These are phyloP conservation scores for Epichloe brachyelytri DNA, from an alignment of 2,329 filamentous ascomycete species.

Conservation along the genomic window DNA sequence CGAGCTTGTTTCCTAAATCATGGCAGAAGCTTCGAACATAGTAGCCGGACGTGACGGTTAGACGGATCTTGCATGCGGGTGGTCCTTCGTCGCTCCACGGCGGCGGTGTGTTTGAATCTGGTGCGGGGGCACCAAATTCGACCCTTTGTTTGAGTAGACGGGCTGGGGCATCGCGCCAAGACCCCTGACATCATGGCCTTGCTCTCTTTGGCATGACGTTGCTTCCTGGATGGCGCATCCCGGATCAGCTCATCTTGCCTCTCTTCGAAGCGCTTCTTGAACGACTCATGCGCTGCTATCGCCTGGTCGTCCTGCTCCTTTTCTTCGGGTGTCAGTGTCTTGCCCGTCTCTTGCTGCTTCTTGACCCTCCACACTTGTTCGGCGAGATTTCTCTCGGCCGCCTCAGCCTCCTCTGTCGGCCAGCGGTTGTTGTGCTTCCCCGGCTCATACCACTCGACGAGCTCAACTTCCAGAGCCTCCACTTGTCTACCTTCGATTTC, in stretches of 20 bases:
- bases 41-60: conserved; percentile 92
- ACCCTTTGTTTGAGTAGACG: conserved; percentile 27
- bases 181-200: conserved; percentile 44
- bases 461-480: conserved; percentile 61
- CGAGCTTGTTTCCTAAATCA: conserved; percentile 73
- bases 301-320: conserved; percentile 42
- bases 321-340: conserved; percentile 39
- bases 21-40: conserved; percentile 92
- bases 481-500: conserved; percentile 75
- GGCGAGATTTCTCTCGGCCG: conserved; percentile 62
- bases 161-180: conserved; percentile 37
- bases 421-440: conserved; percentile 68
- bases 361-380: conserved; percentile 56
- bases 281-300: conserved; percentile 40
- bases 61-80: conserved; percentile 68
- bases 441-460: conserved; percentile 75
- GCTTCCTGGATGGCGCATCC: conserved; percentile 30
- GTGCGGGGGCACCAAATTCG: conserved; percentile 40
- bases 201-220: conserved; percentile 17
- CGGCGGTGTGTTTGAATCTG: conserved; percentile 33
- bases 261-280: conserved; percentile 46
- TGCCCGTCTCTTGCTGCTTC: conserved; percentile 37
- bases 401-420: conserved; percentile 66
- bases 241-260: conserved; percentile 43
- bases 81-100: conserved; percentile 51